Evolutionary conservation across 768 basidiomycete genomes (phyloP).

Genomic region (Phaeolepiota aurea): DNA sequence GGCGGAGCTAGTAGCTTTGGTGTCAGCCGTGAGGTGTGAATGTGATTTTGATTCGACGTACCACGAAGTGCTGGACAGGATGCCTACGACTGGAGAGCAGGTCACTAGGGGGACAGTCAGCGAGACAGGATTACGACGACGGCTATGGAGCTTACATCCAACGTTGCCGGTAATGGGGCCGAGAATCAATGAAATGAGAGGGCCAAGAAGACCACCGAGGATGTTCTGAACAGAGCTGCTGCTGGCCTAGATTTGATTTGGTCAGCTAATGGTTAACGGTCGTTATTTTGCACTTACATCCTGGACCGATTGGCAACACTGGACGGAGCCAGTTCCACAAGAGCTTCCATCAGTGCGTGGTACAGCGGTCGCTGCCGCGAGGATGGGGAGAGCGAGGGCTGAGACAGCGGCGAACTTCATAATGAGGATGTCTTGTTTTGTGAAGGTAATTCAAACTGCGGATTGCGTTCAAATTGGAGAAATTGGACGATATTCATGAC

Average conservation of each 20-base stretch:
- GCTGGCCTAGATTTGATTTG: not conserved
- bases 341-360: slow-evolving; percentile 6
- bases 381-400: slow-evolving; percentile 12
- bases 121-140: not conserved
- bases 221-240: not conserved
- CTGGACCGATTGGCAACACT: not conserved
- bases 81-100: not conserved
- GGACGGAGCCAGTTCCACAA: not conserved
- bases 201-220: not conserved
- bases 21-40: not conserved
- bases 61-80: not conserved
- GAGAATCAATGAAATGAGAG: not conserved
- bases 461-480: no score
- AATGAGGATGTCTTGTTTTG: no score
- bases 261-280: not conserved
- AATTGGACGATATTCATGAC: no score
- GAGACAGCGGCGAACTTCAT: slow-evolving; percentile 10
- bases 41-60: not conserved
- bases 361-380: slow-evolving; percentile 11
- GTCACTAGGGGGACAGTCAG: not conserved
- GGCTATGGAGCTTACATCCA: not conserved
- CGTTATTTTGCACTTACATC: not conserved
- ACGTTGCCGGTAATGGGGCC: not conserved
- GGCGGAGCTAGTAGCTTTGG: not conserved
- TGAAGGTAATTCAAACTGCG: no score